phyloP scores from a whole-genome alignment of 1,284 basidiomycete genomes.

The Leccinum pseudoinsigne region DNA sequence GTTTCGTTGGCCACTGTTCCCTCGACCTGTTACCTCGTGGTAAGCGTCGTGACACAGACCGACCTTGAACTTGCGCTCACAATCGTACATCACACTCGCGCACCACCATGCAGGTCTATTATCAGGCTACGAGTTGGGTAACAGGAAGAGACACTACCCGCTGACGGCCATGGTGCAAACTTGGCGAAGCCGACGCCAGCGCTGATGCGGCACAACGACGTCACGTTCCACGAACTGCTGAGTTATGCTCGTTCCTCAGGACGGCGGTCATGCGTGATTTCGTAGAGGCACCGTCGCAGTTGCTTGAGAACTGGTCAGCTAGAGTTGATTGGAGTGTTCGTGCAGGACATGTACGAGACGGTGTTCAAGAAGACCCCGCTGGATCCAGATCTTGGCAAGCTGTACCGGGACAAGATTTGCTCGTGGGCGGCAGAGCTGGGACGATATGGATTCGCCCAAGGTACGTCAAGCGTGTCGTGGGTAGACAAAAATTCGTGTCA shows the following conservation, averaged over 20 bases:
- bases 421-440: no score
- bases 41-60: no score
- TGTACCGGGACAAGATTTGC: no score
- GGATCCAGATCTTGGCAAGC: no score
- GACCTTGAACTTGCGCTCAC: background rate
- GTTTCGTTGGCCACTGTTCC: conserved; percentile 75
- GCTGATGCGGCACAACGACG: conserved; percentile 79
- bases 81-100: conserved; percentile 37
- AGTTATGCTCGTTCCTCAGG: conserved; percentile 60
- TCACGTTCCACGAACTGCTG: conserved; percentile 57
- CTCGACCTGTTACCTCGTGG: conserved; percentile 41
- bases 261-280: conserved; percentile 81
- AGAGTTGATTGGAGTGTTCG: background rate
- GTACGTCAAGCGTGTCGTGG: no score
- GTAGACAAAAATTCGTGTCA: no score
- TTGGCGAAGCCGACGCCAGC: conserved; percentile 82
- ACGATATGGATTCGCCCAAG: no score
- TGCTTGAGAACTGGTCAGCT: conserved; percentile 84
- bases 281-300: conserved; percentile 85
- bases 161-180: conserved; percentile 82
- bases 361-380: no score
- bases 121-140: conserved; percentile 49
- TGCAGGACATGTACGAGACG: no score
- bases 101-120: conserved; percentile 47
- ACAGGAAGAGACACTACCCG: conserved; percentile 69